Conservation (phyloP, 2,329 filamentous ascomycete species). For the Alternaria tenuissima region DNA sequence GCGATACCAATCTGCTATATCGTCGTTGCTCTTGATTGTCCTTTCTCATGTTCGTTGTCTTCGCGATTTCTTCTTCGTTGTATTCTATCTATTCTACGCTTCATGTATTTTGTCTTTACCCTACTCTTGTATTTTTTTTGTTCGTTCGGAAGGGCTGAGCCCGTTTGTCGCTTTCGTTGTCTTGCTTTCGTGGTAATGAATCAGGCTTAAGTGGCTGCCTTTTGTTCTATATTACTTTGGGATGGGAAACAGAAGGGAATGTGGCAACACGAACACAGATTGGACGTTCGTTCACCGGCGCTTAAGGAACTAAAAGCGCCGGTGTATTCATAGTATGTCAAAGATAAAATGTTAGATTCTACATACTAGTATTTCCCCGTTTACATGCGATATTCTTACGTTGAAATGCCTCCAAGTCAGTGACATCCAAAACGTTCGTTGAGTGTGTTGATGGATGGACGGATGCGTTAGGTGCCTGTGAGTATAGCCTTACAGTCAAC, state of each 20-base stretch:
- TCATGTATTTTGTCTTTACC: conserved; percentile 3
- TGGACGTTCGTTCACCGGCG: conserved; percentile 1
- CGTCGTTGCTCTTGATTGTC: not conserved
- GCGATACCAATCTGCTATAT: conserved; percentile 13
- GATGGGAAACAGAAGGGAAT: not conserved
- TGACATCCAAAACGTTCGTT: not conserved
- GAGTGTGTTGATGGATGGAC: not conserved
- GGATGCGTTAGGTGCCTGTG: not conserved
- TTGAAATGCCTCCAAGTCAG: not conserved
- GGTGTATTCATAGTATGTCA: not conserved
- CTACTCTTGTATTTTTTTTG: not conserved
- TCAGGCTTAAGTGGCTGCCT: not conserved
- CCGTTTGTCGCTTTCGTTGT: not conserved
- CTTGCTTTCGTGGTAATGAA: conserved; percentile 1
- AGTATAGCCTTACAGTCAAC: too few relatives aligned
- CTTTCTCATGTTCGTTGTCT: not conserved
- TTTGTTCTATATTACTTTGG: not conserved
- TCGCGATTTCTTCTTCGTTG: not conserved
- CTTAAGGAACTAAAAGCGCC: not conserved
- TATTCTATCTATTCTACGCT: not conserved
- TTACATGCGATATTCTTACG: too few relatives aligned
- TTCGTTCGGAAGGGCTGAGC: not conserved
- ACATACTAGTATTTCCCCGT: not conserved
- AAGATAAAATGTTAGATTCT: not conserved
- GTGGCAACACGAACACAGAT: conserved; percentile 1